Evolutionary conservation across 1,284 basidiomycete species (phyloP).

Genomic region (Exobasidium rhododendri): DNA sequence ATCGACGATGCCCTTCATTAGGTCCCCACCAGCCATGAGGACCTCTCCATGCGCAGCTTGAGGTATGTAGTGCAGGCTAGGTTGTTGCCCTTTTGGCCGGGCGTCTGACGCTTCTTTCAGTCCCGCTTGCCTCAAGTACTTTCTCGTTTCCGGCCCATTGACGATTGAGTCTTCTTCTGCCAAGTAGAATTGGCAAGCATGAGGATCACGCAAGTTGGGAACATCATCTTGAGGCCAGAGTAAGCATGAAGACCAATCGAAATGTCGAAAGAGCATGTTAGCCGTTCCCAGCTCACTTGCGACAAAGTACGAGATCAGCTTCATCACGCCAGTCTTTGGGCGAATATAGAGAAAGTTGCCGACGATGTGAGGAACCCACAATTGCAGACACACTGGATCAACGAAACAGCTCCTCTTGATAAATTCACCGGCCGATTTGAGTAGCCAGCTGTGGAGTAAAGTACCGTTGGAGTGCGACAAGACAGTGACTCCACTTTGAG

Average conservation of each 20-base stretch:
- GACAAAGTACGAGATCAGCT: slow-evolving; percentile 33
- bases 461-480: slow-evolving; percentile 25
- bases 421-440: slow-evolving; percentile 33
- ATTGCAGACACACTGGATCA: slow-evolving; percentile 49
- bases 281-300: slow-evolving; percentile 40
- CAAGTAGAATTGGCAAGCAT: slow-evolving; percentile 29
- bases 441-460: slow-evolving; percentile 29
- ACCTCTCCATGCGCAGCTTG: slow-evolving; percentile 35
- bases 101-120: slow-evolving; percentile 21
- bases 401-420: slow-evolving; percentile 43
- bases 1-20: slow-evolving; percentile 21
- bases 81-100: slow-evolving; percentile 3
- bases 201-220: slow-evolving; percentile 23
- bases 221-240: slow-evolving; percentile 46
- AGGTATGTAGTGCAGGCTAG: slow-evolving; percentile 20
- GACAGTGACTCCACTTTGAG: slow-evolving; percentile 12
- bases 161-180: slow-evolving; percentile 44
- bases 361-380: slow-evolving; percentile 46
- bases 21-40: slow-evolving; percentile 36
- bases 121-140: slow-evolving; percentile 37
- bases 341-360: slow-evolving; percentile 46
- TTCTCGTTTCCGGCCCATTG: slow-evolving; percentile 27
- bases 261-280: slow-evolving; percentile 41
- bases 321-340: slow-evolving; percentile 29
- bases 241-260: slow-evolving; percentile 46